phyloP scores from a whole-genome alignment of 345 rosid genomes.

The Dimocarpus longan region DNA sequence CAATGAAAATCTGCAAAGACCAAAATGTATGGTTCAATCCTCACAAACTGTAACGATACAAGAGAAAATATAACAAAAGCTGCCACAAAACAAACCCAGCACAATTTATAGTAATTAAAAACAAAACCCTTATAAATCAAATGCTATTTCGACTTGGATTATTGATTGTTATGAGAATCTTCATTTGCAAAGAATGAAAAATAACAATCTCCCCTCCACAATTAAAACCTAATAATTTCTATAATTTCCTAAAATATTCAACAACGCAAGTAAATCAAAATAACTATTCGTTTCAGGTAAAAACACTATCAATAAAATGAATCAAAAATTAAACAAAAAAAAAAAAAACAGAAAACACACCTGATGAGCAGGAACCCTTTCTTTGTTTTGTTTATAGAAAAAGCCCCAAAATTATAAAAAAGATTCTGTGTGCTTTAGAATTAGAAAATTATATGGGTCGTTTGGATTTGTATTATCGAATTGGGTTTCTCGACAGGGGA shows the following conservation, averaged over 20 bases:
- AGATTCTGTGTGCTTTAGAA: background rate
- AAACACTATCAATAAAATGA: background rate
- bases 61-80: background rate
- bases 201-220: background rate
- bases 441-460: background rate
- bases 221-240: background rate
- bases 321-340: background rate
- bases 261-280: background rate
- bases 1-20: background rate
- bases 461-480: background rate
- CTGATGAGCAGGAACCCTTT: background rate
- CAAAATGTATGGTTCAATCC: background rate
- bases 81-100: background rate
- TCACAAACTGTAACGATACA: constrained; percentile 5
- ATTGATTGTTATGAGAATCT: background rate
- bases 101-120: background rate
- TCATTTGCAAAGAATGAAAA: background rate
- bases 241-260: background rate
- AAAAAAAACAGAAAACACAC: background rate
- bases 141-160: background rate
- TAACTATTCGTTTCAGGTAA: background rate
- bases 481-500: background rate
- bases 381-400: background rate
- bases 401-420: background rate
- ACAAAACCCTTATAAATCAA: background rate